Conservation (phyloP, 306 rosid genomes). For the Medicago ruthenica region DNA sequence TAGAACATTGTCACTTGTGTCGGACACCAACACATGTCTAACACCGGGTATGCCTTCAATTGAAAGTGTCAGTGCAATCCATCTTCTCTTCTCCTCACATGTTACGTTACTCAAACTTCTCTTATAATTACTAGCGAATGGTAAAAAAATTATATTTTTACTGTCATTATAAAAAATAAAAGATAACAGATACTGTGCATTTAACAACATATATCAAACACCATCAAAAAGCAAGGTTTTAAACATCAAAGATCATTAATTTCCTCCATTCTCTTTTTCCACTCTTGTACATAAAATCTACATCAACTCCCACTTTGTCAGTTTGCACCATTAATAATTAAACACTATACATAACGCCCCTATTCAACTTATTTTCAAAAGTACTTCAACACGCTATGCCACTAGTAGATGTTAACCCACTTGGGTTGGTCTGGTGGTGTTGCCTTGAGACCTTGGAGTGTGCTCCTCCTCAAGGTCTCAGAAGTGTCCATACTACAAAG, state of each 20-base stretch:
- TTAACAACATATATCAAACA: background rate
- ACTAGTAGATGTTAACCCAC: background rate
- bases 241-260: background rate
- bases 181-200: background rate
- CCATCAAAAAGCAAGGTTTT: background rate
- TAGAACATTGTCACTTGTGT: no score
- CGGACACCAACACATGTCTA: no score
- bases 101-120: constrained; percentile 1
- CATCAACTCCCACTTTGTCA: background rate
- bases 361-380: background rate
- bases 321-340: background rate
- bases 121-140: background rate
- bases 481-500: no score
- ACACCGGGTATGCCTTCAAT: no score
- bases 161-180: background rate
- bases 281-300: background rate
- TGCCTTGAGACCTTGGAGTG: no score
- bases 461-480: no score
- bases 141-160: background rate
- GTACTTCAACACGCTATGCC: background rate
- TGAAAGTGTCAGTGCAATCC: no score
- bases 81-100: constrained; percentile 14
- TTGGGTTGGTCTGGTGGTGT: no score
- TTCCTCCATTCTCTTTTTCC: background rate
- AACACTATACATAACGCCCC: background rate